Evolutionary conservation across 1,284 basidiomycete genomes (phyloP).

Genomic region (Porogramme epimiltina): DNA sequence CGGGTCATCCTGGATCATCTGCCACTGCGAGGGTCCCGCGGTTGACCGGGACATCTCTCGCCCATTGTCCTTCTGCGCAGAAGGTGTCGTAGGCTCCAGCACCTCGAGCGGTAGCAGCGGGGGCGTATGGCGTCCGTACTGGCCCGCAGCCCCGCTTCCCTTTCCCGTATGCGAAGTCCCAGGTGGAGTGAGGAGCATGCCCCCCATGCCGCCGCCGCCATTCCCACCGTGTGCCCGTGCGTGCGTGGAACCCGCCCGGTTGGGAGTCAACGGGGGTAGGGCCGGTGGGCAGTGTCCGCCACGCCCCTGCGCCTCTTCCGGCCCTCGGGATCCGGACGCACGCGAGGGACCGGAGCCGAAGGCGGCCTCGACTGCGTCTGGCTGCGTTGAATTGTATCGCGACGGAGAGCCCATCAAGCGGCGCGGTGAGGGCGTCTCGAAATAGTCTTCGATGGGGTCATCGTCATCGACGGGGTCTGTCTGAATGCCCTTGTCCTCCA

Average conservation of each 20-base stretch:
- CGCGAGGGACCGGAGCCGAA: constrained; percentile 7
- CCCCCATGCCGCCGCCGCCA: constrained; percentile 2
- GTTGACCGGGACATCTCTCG: constrained; percentile 4
- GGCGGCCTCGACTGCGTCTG: neutral
- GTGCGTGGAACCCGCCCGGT: constrained; percentile 7
- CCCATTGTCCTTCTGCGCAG: constrained; percentile 18
- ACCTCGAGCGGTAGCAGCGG: neutral
- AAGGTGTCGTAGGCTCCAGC: constrained; percentile 6
- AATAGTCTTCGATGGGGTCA: constrained; percentile 9
- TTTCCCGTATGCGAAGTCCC: constrained; percentile 16
- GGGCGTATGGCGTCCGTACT: constrained; percentile 1
- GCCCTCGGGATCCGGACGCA: neutral
- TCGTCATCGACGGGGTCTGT: constrained; percentile 17
- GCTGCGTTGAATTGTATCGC: neutral
- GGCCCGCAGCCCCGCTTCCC: constrained; percentile 1
- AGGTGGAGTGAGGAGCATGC: constrained; percentile 25
- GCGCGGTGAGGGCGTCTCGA: constrained; percentile 1
- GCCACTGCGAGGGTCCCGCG: constrained; percentile 12
- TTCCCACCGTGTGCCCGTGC: constrained; percentile 15
- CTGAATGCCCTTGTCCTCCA: constrained; percentile 18
- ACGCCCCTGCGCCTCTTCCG: constrained; percentile 7
- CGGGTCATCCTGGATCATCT: constrained; percentile 21
- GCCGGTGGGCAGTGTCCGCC: constrained; percentile 8
- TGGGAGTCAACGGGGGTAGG: constrained; percentile 16
- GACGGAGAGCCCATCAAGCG: constrained; percentile 7